phyloP scores from a whole-genome alignment of 352 stramenopile genomes.

The Pythium aphanidermatum region DNA sequence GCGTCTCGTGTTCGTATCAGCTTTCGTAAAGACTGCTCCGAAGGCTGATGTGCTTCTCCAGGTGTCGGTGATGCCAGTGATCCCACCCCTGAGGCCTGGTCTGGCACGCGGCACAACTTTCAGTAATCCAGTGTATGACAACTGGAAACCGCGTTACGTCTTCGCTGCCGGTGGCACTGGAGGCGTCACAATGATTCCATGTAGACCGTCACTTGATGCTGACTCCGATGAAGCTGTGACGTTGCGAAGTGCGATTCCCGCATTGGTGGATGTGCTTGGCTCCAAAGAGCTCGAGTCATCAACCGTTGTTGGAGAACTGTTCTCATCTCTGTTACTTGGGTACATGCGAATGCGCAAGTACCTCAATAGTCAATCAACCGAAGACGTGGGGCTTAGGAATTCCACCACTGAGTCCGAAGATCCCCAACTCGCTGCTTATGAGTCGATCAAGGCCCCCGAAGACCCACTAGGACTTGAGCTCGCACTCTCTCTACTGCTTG shows the following conservation, averaged over 20 bases:
- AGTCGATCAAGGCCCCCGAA: constrained; percentile 22
- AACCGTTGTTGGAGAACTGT: constrained; percentile 66
- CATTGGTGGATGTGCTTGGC: constrained; percentile 47
- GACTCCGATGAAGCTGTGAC: constrained; percentile 15
- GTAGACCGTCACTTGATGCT: background rate
- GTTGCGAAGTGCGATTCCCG: constrained; percentile 35
- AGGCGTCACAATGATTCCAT: constrained; percentile 38
- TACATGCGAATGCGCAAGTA: constrained; percentile 67
- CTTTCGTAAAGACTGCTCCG: constrained; percentile 26
- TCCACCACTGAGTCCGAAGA: background rate
- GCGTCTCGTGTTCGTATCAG: constrained; percentile 5
- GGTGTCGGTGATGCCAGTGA: constrained; percentile 44
- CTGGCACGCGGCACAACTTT: too few relatives aligned
- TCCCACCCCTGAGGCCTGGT: too few relatives aligned
- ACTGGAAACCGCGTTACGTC: constrained; percentile 34
- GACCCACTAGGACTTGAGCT: constrained; percentile 41
- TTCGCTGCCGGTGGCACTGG: constrained; percentile 64
- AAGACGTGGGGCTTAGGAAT: background rate
- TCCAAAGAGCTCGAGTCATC: constrained; percentile 58
- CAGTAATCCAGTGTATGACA: too few relatives aligned
- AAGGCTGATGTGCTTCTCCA: constrained; percentile 39
- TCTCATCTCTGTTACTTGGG: constrained; percentile 64
- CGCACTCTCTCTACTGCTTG: constrained; percentile 53
- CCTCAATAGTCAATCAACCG: background rate
- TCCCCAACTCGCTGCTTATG: constrained; percentile 16